Evolutionary conservation across 352 stramenopile species (phyloP).

Genomic region (Phytophthora lateralis): DNA sequence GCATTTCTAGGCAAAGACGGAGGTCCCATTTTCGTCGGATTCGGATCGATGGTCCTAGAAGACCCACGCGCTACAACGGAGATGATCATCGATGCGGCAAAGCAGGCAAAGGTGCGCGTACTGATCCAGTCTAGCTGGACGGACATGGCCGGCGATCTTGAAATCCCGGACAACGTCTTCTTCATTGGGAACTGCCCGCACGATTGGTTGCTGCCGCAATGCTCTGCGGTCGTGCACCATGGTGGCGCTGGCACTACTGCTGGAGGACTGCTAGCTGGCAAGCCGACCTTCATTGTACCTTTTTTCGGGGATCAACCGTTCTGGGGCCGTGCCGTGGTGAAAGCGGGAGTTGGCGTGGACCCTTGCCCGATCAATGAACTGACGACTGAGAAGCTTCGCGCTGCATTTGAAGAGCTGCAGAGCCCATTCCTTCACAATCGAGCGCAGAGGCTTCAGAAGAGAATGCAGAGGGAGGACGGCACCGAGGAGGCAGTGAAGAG

Average conservation of each 20-base stretch:
- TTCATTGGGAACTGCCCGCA: conserved; percentile 77
- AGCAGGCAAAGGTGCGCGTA: conserved; percentile 64
- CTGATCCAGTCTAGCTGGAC: conserved; percentile 91
- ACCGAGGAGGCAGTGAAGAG: conserved; percentile 71
- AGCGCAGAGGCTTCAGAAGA: conserved; percentile 48
- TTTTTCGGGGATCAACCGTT: conserved; percentile 96
- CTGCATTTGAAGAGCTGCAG: conserved; percentile 72
- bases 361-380: conserved; percentile 85
- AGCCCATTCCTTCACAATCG: conserved; percentile 48
- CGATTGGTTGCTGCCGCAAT: conserved; percentile 90
- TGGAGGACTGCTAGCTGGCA: conserved; percentile 83
- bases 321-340: conserved; percentile 89
- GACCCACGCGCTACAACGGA: conserved; percentile 63
- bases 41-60: conserved; percentile 93
- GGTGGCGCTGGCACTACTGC: conserved; percentile 30
- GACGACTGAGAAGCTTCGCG: conserved; percentile 70
- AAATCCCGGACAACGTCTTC: conserved; percentile 56
- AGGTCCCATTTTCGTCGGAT: conserved; percentile 62
- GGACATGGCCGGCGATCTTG: conserved; percentile 26
- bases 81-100: conserved; percentile 84
- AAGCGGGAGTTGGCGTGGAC: conserved; percentile 79
- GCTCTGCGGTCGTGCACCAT: conserved; percentile 83
- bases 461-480: conserved; percentile 84
- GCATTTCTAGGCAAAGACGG: conserved; percentile 54
- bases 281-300: conserved; percentile 93